Base-by-base conservation (phyloP, 495 filamentous ascomycete genomes). In the Penicillium goetzii region DNA sequence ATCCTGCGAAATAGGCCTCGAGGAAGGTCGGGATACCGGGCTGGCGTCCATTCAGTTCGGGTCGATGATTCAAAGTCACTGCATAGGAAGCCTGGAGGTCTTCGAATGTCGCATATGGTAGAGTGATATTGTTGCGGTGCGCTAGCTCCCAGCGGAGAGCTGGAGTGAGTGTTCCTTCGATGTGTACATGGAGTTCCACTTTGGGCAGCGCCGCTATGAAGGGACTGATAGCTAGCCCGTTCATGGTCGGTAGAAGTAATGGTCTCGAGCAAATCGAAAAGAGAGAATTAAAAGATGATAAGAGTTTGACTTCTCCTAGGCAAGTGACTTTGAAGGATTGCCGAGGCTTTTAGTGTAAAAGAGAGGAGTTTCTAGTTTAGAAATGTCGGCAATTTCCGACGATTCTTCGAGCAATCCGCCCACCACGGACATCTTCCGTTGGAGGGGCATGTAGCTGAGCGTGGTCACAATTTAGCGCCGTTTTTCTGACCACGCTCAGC, bases 171-270 rank as follows among this genome's bases (percentile, higher is more conserved):
- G 76, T 78, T 45, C 79, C 79, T 71, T 81, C 79, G 53, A 80
- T 79, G 61, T 81, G 79, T 30, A 80, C 58, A 56, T 81, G 78
- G 28, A 80, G 77, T 49, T 81, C 78, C 23, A 77, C 76, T 43
- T 81, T 81, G 17, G 79, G 78, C 9, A 81, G 67, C 4, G 56
- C 38, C 2, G 65, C 64, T 45, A 79, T 73, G 58, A 77, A 76
- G 2, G 70, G 64, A 15, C 63, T 61, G 58, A 76, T 74, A 33
- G 57, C 21, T 17, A 76, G 69, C 50, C 69, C 68, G 62, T 74
- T 71, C 76, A 78, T 77, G 43, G 14, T 62, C 72, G 50, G 14
- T 62, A 4, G 15, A 32, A 30, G n/a, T 19, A 7, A 19, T 50
- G 11, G 15, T 25, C 23, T 43, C 7, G 7, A 30, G n/a, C 14